Conservation (phyloP, 2,329 filamentous ascomycete species). For the Torrubiellomyces zombiae region DNA sequence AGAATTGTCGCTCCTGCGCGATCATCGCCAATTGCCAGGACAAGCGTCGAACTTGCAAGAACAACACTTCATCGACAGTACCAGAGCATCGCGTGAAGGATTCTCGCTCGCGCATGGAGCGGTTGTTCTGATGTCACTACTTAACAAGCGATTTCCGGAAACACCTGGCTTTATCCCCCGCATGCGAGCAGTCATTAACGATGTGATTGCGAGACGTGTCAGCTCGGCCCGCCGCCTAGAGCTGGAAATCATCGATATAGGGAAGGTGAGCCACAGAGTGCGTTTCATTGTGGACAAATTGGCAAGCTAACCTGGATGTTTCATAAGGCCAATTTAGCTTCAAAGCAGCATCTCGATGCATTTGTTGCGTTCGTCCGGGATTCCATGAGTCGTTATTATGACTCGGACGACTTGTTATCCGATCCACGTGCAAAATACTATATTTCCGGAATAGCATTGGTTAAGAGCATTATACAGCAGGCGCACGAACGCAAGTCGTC, state of each 20-base stretch:
- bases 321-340: too few species aligned
- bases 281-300: too few species aligned
- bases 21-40: constrained; percentile 13
- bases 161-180: constrained; percentile 14
- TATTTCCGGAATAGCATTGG: too few species aligned
- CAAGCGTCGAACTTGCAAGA: constrained; percentile 24
- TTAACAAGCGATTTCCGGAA: constrained; percentile 18
- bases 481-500: too few species aligned
- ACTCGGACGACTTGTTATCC: too few species aligned
- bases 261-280: too few species aligned
- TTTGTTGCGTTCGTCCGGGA: too few species aligned
- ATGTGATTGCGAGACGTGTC: constrained; percentile 18
- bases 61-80: constrained; percentile 21
- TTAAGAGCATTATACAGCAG: too few species aligned
- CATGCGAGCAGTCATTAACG: constrained; percentile 19
- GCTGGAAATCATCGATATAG: constrained; percentile 31
- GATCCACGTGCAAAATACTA: too few species aligned
- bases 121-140: constrained; percentile 17
- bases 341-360: too few species aligned
- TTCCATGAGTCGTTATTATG: too few species aligned
- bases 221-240: constrained; percentile 29
- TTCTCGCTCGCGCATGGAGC: constrained; percentile 19
- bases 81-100: constrained; percentile 9
- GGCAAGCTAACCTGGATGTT: too few species aligned
- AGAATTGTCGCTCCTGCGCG: constrained; percentile 24